Conservation (phyloP, 2,329 filamentous ascomycete species). For the Fusarium miscanthi region DNA sequence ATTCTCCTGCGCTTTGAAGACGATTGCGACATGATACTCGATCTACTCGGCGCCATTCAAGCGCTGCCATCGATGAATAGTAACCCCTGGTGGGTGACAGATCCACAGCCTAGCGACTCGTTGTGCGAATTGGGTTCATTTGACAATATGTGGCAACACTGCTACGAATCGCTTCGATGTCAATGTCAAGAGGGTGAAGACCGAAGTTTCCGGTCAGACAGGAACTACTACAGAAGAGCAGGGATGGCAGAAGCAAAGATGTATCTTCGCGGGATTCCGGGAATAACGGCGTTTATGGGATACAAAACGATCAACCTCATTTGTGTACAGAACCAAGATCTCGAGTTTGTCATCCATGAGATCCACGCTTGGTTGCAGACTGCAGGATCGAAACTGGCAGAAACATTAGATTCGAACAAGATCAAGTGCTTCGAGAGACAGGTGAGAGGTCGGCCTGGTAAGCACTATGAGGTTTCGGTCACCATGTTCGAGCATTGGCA, state of each 20-base stretch:
- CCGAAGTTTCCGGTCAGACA: neutral
- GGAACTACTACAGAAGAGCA: neutral
- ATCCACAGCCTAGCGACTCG: neutral
- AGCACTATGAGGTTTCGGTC: neutral
- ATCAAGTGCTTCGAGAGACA: neutral
- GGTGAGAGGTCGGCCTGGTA: neutral
- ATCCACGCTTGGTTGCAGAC: slow-evolving; percentile 8
- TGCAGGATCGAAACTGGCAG: neutral
- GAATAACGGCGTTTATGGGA: neutral
- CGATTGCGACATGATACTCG: neutral
- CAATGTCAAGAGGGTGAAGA: neutral
- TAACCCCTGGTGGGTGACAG: neutral
- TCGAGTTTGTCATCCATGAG: neutral
- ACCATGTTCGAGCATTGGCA: slow-evolving; percentile 27
- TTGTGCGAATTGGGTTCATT: neutral
- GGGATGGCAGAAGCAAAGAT: slow-evolving; percentile 2
- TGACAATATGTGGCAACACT: fast-evolving
- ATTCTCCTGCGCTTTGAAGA: neutral
- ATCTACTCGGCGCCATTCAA: neutral
- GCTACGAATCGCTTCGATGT: neutral
- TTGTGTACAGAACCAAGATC: fast-evolving
- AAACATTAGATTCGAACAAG: neutral
- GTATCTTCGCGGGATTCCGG: neutral
- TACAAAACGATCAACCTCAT: slow-evolving; percentile 3
- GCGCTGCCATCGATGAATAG: neutral